Percentiles rank a stretch among this genome's conserved stretches.
Conservation (phyloP, 2,329 filamentous ascomycete genomes). For the Colletotrichum horii region DNA sequence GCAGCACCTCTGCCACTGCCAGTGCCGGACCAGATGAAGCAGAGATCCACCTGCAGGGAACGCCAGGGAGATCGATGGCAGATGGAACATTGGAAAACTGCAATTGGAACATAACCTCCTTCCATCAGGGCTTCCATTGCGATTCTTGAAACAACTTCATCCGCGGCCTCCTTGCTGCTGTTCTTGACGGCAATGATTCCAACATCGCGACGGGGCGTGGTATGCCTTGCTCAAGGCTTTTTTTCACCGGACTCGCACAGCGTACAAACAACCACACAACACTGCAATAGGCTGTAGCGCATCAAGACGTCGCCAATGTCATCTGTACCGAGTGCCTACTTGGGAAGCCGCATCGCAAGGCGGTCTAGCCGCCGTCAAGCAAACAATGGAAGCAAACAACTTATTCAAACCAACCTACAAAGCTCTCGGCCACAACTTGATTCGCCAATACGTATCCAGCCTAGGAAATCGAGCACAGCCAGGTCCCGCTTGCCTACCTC, state of each 20-base stretch:
- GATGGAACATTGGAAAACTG: not conserved
- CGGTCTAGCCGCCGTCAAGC: not conserved
- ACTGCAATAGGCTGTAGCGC: not conserved
- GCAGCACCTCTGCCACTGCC: not conserved
- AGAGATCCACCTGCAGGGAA: conserved; percentile 2
- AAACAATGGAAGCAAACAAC: conserved; percentile 2
- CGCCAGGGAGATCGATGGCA: not conserved
- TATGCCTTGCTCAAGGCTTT: not conserved
- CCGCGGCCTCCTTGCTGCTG: not conserved
- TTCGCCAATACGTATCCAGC: not conserved
- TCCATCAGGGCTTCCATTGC: conserved; percentile 16
- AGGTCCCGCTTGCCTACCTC: not conserved
- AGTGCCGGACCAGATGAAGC: not conserved
- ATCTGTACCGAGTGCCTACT: not conserved
- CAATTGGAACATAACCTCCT: conserved; percentile 1
- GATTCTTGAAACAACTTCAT: conserved; percentile 10
- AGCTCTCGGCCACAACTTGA: not conserved
- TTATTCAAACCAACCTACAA: not conserved
- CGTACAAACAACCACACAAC: not conserved
- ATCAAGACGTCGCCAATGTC: not conserved
- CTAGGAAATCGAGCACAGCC: not conserved
- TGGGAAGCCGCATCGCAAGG: not conserved
- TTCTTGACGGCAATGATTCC: not conserved
- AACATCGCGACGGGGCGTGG: not conserved
- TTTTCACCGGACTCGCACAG: not conserved